phyloP scores from a whole-genome alignment of 2,329 filamentous ascomycete genomes.

The Bretziella fagacearum region DNA sequence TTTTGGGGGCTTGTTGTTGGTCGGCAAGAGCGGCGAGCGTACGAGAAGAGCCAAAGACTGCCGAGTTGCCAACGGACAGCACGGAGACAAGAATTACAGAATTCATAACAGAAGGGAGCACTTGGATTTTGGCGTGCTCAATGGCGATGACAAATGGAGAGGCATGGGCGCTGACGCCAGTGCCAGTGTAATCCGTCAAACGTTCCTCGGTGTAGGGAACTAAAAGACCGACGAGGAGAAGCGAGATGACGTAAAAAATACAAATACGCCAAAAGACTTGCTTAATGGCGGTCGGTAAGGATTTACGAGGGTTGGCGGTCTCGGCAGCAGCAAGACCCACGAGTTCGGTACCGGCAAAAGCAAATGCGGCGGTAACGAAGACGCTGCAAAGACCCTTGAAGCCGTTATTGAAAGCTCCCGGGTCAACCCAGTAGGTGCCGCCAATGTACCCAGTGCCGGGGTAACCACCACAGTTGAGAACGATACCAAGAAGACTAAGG shows the following conservation, averaged over 20 bases:
- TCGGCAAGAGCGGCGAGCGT: conserved; percentile 82
- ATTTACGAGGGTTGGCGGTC: conserved; percentile 63
- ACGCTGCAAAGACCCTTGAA: conserved; percentile 71
- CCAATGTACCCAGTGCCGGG: conserved; percentile 63
- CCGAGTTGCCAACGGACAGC: conserved; percentile 78
- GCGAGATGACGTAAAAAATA: conserved; percentile 73
- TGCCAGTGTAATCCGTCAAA: conserved; percentile 23
- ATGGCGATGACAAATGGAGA: conserved; percentile 93
- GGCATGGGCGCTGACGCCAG: conserved; percentile 49
- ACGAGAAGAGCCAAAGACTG: conserved; percentile 79
- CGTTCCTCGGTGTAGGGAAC: conserved; percentile 47
- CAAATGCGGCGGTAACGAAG: conserved; percentile 60
- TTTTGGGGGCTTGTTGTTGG: conserved; percentile 61
- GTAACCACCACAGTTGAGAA: conserved; percentile 70
- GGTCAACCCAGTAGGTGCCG: conserved; percentile 55
- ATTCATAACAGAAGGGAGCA: conserved; percentile 81
- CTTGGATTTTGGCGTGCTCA: conserved; percentile 61
- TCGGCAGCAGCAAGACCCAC: conserved; percentile 64
- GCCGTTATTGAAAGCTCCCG: conserved; percentile 71
- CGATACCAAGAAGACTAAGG: conserved; percentile 59
- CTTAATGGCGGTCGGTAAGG: conserved; percentile 72
- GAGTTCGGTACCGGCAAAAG: conserved; percentile 60
- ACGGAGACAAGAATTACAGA: conserved; percentile 85
- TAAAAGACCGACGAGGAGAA: conserved; percentile 65
- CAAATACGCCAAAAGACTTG: conserved; percentile 92